phyloP scores from a whole-genome alignment of 352 stramenopile genomes.

The Globisporangium camurandrum region DNA sequence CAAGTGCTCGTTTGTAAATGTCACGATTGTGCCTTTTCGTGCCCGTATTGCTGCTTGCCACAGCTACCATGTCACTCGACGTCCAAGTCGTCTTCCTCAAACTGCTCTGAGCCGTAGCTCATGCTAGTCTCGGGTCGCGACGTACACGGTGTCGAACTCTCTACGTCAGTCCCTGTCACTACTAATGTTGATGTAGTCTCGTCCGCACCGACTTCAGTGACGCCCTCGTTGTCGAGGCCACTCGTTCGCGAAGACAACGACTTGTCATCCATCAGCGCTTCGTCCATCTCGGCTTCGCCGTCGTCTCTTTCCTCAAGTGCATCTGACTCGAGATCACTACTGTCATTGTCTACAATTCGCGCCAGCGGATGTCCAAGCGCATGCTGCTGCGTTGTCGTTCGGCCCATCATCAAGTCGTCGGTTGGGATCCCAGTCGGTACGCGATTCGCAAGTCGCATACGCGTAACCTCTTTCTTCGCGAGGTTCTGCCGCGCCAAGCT shows the following conservation, averaged over 20 bases:
- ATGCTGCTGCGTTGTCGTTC: neutral
- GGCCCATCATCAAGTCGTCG: slow-evolving; percentile 6
- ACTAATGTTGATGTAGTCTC: neutral
- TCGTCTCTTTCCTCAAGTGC: slow-evolving; percentile 5
- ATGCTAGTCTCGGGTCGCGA: slow-evolving; percentile 39
- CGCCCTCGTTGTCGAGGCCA: neutral
- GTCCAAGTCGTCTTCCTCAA: slow-evolving; percentile 38
- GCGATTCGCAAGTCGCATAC: slow-evolving; percentile 20
- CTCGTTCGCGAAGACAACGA: too few relatives aligned
- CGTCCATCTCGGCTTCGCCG: neutral
- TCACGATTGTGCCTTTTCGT: too few relatives aligned
- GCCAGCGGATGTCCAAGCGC: neutral
- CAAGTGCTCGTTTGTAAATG: too few relatives aligned
- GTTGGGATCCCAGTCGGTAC: slow-evolving; percentile 21
- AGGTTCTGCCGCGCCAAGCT: slow-evolving; percentile 34
- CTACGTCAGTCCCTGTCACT: neutral
- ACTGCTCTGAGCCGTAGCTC: slow-evolving; percentile 56
- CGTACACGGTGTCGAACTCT: neutral
- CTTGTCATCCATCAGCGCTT: too few relatives aligned
- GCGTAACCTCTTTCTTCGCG: slow-evolving; percentile 27
- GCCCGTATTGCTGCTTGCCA: too few relatives aligned
- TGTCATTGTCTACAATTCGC: slow-evolving; percentile 1
- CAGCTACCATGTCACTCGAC: slow-evolving; percentile 8
- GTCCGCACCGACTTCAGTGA: neutral
- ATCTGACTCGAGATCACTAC: neutral